Base-by-base conservation (phyloP, 192 early-diverging fungal genomes). In the Radiomyces spectabilis region DNA sequence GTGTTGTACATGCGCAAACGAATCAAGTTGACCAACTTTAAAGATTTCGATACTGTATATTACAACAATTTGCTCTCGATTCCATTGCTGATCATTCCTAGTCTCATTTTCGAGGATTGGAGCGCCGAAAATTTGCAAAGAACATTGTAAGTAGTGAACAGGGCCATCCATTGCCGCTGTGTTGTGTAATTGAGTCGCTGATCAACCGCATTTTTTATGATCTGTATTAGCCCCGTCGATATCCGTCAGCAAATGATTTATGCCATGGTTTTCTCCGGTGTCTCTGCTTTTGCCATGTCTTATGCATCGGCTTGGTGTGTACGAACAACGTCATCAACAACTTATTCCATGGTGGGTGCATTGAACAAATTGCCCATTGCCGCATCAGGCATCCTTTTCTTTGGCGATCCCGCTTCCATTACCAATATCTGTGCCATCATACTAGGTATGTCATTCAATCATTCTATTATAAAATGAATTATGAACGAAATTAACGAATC, bases 291-390 rank as follows among this genome's bases (percentile, higher is more conserved):
- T 77, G 85, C 79, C 32, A 98, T 98, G 62, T 88, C 86, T 5
- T 97, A 91, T 58, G 60, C 76, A 15, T 77, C 79, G 60, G 83
- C 85, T 56, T 89, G 87, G 88, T 91, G 88, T 59, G 78, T 91
- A 22, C 77, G 88, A 25, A 76, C 83, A 13, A 77, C 46, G 24
- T 48, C 42, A 9, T 87, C 86, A 15, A 92, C 89, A 22, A 92
- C 89, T 0, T 92, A 89, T 65, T 85, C 82, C n/a, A 99, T 99
- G 96, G 93, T 93, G 25, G 96, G 96, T 9, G 93, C 96, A 9
- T 84, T 99, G 40, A 99, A 99, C 73, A 99, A 99, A 63, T 73
- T 99, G 29, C 96, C 96, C 13, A 92, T 99, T 53, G 90, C 94
- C 3, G 73, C 95, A 26, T 87, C 88, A 53, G 93, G 95, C 30